phyloP scores from a whole-genome alignment of 495 filamentous ascomycete species.

The Trichoderma virens region DNA sequence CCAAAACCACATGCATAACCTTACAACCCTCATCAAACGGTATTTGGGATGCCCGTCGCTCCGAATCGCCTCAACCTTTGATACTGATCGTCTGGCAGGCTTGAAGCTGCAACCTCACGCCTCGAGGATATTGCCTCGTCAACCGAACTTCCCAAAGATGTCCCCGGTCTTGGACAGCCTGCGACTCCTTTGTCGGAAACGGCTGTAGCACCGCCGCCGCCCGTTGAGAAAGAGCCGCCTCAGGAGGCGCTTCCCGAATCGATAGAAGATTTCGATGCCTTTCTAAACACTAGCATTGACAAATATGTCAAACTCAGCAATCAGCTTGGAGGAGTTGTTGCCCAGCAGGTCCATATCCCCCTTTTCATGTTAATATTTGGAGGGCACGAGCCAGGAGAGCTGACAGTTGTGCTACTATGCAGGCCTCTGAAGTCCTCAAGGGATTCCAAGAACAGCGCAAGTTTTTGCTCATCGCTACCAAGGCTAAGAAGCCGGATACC shows the following conservation, averaged over 20 bases:
- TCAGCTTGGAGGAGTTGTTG: conserved; percentile 67
- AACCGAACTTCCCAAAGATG: conserved; percentile 46
- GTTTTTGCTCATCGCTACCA: conserved; percentile 80
- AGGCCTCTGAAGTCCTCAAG: conserved; percentile 33
- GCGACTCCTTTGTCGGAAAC: conserved; percentile 23
- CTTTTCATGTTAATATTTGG: not conserved
- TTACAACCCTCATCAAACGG: conserved; percentile 97
- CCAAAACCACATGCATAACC: conserved; percentile 78
- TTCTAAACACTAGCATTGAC: conserved; percentile 67
- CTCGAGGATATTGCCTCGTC: conserved; percentile 91
- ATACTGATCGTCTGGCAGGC: conserved; percentile 47
- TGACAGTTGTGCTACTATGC: not conserved
- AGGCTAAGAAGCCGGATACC: conserved; percentile 83
- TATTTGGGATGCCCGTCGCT: conserved; percentile 30
- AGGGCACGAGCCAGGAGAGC: not conserved
- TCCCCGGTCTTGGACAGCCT: conserved; percentile 25
- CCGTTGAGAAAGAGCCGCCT: conserved; percentile 39
- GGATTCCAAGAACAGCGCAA: conserved; percentile 75
- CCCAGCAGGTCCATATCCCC: conserved; percentile 58
- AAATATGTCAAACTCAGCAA: conserved; percentile 72
- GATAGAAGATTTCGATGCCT: conserved; percentile 76
- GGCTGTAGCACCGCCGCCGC: conserved; percentile 20
- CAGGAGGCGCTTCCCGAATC: conserved; percentile 61
- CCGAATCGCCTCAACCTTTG: not conserved
- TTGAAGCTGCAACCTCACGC: conserved; percentile 93